Evolutionary conservation across 768 basidiomycete species (phyloP).

Genomic region (Naganishia antarctica): DNA sequence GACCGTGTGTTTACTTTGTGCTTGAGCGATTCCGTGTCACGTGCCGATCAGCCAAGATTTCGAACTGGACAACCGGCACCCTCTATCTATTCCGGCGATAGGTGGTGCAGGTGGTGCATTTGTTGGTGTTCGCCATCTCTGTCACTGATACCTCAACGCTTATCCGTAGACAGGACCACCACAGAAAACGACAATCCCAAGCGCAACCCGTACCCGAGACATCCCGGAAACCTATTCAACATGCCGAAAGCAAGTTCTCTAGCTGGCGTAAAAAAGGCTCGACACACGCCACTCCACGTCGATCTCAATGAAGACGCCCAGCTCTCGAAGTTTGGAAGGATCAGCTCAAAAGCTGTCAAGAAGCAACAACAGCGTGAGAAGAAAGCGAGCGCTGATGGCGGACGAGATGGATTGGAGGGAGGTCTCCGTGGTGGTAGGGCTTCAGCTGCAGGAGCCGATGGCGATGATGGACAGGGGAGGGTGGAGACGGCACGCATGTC

Average conservation of each 20-base stretch:
- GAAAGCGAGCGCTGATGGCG: constrained; percentile 52
- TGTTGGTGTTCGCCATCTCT: too few species aligned
- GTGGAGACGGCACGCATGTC: constrained; percentile 57
- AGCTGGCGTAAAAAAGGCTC: constrained; percentile 33
- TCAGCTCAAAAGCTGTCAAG: constrained; percentile 56
- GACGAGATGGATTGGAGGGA: constrained; percentile 7
- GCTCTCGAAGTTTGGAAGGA: constrained; percentile 68
- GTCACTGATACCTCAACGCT: too few species aligned
- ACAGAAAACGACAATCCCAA: background rate
- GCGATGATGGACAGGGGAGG: constrained; percentile 54
- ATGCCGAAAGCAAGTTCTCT: constrained; percentile 30
- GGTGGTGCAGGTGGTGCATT: too few species aligned
- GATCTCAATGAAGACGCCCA: constrained; percentile 77
- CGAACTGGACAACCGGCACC: background rate
- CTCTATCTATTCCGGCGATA: background rate
- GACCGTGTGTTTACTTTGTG: constrained; percentile 16
- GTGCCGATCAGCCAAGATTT: constrained; percentile 16
- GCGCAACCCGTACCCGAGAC: background rate
- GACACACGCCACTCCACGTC: constrained; percentile 81
- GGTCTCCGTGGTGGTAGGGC: constrained; percentile 10
- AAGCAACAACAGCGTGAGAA: constrained; percentile 52
- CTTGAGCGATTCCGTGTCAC: background rate
- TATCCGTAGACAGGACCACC: too few species aligned
- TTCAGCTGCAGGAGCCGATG: constrained; percentile 53
- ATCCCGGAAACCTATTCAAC: background rate